Percentiles rank a stretch among this genome's conserved stretches.
phyloP scores from a whole-genome alignment of 306 rosid species.

The Citrullus mucosospermus region DNA sequence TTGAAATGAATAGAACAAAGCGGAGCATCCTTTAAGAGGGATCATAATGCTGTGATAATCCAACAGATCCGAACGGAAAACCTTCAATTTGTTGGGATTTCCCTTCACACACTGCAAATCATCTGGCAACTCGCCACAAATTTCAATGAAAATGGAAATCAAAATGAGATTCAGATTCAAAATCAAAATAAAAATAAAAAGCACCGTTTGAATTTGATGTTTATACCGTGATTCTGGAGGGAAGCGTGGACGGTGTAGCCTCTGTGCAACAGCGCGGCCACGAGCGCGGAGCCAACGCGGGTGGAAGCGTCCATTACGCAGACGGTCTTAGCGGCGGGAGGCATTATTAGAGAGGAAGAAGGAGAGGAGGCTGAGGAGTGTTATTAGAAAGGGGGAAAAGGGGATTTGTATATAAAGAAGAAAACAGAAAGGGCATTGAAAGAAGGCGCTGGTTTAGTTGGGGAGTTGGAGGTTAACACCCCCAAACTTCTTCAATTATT shows the following conservation, averaged over 20 bases:
- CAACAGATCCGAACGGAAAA: constrained; percentile 13
- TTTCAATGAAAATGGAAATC: not conserved
- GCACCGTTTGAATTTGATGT: not conserved
- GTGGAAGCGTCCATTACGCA: constrained; percentile 28
- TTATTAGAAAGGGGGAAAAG: not conserved
- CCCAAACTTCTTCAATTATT: not conserved
- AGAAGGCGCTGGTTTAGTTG: not conserved
- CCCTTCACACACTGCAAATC: constrained; percentile 4
- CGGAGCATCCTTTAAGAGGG: constrained; percentile 21
- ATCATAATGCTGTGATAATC: constrained; percentile 22
- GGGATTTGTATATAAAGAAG: not conserved
- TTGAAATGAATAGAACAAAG: constrained; percentile 22
- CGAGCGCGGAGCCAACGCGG: constrained; percentile 12
- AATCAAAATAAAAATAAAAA: not conserved
- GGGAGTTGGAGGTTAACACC: constrained; percentile 1
- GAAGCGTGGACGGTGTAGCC: constrained; percentile 29
- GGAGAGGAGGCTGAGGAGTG: not conserved
- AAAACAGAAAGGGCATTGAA: not conserved
- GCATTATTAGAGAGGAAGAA: not conserved
- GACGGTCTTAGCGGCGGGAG: constrained; percentile 14
- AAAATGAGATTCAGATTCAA: not conserved
- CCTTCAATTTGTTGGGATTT: constrained; percentile 8
- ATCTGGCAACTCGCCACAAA: not conserved
- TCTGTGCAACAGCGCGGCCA: constrained; percentile 17
- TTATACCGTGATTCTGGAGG: constrained; percentile 12